Evolutionary conservation across 768 basidiomycete genomes (phyloP), one percentile per base, ranked within the genome.

Genomic region (Kwoniella mangroviensis): DNA sequence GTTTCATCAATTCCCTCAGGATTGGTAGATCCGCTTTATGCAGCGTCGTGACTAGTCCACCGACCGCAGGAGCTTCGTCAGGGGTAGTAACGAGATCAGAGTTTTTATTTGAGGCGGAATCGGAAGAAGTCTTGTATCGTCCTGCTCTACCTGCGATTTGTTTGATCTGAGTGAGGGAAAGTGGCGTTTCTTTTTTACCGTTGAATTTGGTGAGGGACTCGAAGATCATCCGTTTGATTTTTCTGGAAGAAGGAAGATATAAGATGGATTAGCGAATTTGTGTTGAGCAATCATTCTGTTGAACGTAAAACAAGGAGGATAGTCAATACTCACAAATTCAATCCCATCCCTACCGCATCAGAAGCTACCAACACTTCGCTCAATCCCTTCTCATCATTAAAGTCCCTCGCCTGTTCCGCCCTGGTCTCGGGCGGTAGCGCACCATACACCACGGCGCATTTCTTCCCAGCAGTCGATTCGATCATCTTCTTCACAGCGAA

Each of bases 141-240:
- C 95, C 96, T 0, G 96, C 95, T 51, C 96, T 88, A 6, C 95
- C 94, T 1, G 91, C 94, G 57, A 98, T 97, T 81, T 98, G 96
- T 81, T 97, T 97, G 80, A 92, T 88, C 73, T 91, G 90, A 0
- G 94, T 92, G 3, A 87, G 81, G 0, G 91, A 88, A 5, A 98
- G 85, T 0, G 83, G 81, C 4, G 84, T 75, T 10, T 71, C 69
- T 83, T 79, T 17, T 73, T 73, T 77, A 19, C 90, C 90, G 67
- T 90, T 85, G 72, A 82, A 91, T 80, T 98, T 97, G 51, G 80
- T 73, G 21, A 93, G 84, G 1, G 87, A 82, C 49, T 89, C 87
- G 74, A 96, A 95, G 60, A 97, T 86, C 73, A 96, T 86, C 15
- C 94, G 90, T 69, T 90, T 90, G 84, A 98, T 98, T 86, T 93